These are phyloP conservation scores for Diaporthe batatas DNA, from an alignment of 2,329 filamentous ascomycete species.

Conservation along the genomic window DNA sequence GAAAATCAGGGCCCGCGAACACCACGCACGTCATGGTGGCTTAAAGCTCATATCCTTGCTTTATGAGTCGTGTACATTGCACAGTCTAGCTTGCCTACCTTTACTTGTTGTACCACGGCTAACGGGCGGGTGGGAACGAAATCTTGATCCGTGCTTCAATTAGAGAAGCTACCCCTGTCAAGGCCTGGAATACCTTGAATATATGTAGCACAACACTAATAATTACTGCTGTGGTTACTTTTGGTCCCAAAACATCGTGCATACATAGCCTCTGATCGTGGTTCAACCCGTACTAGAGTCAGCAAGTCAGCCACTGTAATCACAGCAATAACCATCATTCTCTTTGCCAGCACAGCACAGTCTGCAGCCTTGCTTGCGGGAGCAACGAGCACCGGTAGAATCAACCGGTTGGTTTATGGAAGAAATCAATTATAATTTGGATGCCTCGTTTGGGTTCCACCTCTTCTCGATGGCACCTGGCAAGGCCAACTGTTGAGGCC, in stretches of 20 bases:
- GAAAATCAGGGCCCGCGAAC: conserved; percentile 2
- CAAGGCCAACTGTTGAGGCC: conserved; percentile 2
- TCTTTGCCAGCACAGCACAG: neutral
- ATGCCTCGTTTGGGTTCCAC: neutral
- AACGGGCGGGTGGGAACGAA: neutral
- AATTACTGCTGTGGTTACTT: neutral
- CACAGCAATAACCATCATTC: neutral
- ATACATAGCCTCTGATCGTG: neutral
- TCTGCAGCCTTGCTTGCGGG: neutral
- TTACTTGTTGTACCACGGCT: neutral
- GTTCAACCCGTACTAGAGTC: neutral
- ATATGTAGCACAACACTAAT: neutral
- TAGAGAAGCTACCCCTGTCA: conserved; percentile 34
- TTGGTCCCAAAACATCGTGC: neutral
- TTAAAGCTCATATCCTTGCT: conserved; percentile 32
- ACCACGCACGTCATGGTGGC: conserved; percentile 36
- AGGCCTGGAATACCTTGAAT: neutral
- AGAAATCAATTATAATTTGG: neutral
- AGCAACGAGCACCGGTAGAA: neutral
- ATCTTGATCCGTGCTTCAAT: conserved; percentile 26
- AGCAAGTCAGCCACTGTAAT: conserved; percentile 6
- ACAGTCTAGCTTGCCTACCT: conserved; percentile 1
- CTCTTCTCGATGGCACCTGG: neutral
- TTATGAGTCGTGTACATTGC: conserved; percentile 19
- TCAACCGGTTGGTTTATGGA: neutral